These are phyloP conservation scores for Globisporangium parvum DNA, from an alignment of 352 stramenopile species.

Conservation along the genomic window DNA sequence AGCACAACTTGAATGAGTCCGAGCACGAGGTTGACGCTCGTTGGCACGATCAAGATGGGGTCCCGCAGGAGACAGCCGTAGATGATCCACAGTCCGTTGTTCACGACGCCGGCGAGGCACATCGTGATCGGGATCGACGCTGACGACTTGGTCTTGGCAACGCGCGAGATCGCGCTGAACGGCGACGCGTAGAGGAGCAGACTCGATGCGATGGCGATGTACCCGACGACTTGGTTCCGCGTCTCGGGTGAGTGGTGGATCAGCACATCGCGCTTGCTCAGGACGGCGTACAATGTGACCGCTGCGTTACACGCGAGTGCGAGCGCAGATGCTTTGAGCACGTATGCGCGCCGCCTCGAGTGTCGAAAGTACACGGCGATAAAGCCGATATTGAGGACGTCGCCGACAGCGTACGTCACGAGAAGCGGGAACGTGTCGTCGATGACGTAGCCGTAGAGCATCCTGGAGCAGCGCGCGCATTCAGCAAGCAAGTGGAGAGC, in stretches of 20 bases:
- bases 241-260: conserved; percentile 23
- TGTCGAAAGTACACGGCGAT: conserved; percentile 42
- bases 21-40: conserved; percentile 38
- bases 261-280: conserved; percentile 22
- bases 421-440: conserved; percentile 40
- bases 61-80: conserved; percentile 54
- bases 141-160: conserved; percentile 46
- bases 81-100: conserved; percentile 72
- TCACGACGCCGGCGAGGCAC: conserved; percentile 50
- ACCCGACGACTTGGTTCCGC: conserved; percentile 28
- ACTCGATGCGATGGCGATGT: conserved; percentile 45
- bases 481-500: too few relatives aligned
- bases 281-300: conserved; percentile 42
- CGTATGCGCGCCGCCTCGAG: conserved; percentile 24
- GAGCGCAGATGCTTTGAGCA: conserved; percentile 25
- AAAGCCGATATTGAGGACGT: conserved; percentile 39
- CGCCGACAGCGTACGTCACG: conserved; percentile 43
- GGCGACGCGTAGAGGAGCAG: conserved; percentile 62
- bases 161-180: conserved; percentile 45
- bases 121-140: conserved; percentile 57
- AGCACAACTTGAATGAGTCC: conserved; percentile 48
- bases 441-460: conserved; percentile 55
- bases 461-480: conserved; percentile 26
- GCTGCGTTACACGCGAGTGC: conserved; percentile 35
- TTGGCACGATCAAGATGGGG: conserved; percentile 50